These are phyloP conservation scores for Phyllosticta citrichinensis DNA, from an alignment of 2,329 filamentous ascomycete species.

Conservation along the genomic window DNA sequence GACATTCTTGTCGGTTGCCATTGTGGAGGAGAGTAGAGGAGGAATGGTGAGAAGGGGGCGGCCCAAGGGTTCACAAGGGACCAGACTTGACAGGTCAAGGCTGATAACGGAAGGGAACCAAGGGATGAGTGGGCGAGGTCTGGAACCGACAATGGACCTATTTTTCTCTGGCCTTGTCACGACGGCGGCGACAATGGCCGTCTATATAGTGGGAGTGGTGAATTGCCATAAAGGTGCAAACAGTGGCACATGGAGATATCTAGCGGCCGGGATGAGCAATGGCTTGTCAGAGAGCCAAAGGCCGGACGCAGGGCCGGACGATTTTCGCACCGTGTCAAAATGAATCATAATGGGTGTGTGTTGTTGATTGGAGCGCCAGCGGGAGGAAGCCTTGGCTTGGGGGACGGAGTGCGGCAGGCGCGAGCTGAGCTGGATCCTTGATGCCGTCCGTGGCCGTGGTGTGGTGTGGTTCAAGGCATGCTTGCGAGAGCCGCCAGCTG, in stretches of 20 bases:
- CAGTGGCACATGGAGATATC: not conserved
- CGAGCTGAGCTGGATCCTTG: not conserved
- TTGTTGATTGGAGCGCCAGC: not conserved
- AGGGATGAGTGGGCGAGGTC: not conserved
- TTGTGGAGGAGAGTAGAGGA: not conserved
- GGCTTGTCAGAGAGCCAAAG: not conserved
- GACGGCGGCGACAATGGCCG: not conserved
- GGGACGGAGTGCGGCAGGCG: not conserved
- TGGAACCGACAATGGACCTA: not conserved
- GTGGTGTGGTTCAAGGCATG: not conserved
- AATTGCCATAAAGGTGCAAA: not conserved
- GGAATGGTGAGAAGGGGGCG: not conserved
- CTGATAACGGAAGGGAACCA: not conserved
- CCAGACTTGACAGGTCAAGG: not conserved
- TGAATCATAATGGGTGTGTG: not conserved
- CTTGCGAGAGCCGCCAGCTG: not conserved
- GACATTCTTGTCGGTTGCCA: constrained; percentile 1
- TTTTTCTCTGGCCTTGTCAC: not conserved
- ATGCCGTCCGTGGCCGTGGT: too few species aligned
- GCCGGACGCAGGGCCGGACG: not conserved
- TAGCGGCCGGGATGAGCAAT: not conserved
- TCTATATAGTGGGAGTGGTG: not conserved
- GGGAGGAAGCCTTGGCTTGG: not conserved
- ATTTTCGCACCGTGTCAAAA: not conserved
- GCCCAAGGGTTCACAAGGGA: not conserved